These are phyloP conservation scores for Spirogloea muscicola DNA, from an alignment of 139 green algal species.

Conservation along the genomic window DNA sequence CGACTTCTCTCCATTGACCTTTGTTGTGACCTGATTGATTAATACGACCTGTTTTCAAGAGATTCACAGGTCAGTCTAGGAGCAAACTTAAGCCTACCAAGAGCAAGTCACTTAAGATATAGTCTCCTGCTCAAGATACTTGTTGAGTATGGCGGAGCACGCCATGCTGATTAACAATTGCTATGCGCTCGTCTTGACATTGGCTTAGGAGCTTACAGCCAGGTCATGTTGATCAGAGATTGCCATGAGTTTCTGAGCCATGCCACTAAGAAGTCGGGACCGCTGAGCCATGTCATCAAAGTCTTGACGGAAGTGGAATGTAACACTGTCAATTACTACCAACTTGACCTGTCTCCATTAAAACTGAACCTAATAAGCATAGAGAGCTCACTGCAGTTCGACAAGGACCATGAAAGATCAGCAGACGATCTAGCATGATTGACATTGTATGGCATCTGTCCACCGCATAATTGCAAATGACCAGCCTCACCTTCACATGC, in stretches of 20 bases:
- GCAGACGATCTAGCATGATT: neutral
- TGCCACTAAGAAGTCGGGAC: conserved; percentile 65
- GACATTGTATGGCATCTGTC: conserved; percentile 53
- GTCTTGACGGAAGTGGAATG: conserved; percentile 85
- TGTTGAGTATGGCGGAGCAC: too few species aligned
- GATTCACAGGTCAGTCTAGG: too few species aligned
- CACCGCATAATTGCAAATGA: too few species aligned
- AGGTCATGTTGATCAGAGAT: conserved; percentile 65
- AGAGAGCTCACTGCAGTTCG: too few species aligned
- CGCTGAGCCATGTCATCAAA: conserved; percentile 71
- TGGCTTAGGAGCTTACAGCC: too few species aligned
- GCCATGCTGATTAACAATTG: too few species aligned
- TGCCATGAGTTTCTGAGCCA: conserved; percentile 74
- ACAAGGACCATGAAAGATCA: neutral
- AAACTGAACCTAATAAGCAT: too few species aligned
- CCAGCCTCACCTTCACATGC: conserved; percentile 61
- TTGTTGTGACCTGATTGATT: conserved; percentile 74
- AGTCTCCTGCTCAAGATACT: too few species aligned
- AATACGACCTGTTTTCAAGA: conserved; percentile 47
- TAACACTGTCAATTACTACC: conserved; percentile 82
- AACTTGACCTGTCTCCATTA: conserved; percentile 64
- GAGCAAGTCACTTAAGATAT: too few species aligned
- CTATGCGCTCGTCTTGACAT: too few species aligned
- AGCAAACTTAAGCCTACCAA: too few species aligned
- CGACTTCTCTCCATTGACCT: conserved; percentile 46